Conservation (phyloP, 345 rosid species). For the Dipteronia sinensis region DNA sequence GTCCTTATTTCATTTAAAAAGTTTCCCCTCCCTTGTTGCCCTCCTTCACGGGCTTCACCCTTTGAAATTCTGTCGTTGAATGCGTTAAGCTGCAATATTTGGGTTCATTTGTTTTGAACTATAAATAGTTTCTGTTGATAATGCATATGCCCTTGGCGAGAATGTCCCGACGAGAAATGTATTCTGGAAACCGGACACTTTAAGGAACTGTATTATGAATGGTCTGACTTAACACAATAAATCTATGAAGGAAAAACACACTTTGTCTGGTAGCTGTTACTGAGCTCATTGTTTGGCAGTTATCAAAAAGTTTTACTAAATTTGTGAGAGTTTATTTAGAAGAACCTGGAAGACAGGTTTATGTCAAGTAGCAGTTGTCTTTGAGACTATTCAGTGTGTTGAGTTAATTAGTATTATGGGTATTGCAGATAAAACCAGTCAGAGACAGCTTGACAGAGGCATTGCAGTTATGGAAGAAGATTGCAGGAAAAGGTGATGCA, state of each 20-base stretch:
- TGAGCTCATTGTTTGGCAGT: not conserved
- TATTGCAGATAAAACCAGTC: conserved; percentile 83
- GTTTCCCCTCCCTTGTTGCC: not conserved
- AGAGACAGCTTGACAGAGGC: conserved; percentile 98
- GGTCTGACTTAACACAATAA: not conserved
- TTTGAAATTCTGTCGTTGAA: not conserved
- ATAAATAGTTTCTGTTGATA: not conserved
- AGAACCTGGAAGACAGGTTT: conserved; percentile 17
- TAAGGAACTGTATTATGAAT: not conserved
- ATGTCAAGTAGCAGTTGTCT: conserved; percentile 17
- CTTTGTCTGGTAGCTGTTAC: not conserved
- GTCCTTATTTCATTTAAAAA: not conserved
- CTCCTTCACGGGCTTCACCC: not conserved
- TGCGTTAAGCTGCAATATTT: not conserved
- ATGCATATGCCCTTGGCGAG: not conserved
- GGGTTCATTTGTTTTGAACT: conserved; percentile 2
- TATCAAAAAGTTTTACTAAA: not conserved
- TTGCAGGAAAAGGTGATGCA: conserved; percentile 69
- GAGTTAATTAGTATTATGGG: conserved; percentile 25
- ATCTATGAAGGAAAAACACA: not conserved
- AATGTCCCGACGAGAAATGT: not conserved
- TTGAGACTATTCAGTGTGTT: conserved; percentile 7
- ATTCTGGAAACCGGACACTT: not conserved
- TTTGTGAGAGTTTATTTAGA: conserved; percentile 2
- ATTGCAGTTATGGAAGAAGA: conserved; percentile 85